phyloP scores from a whole-genome alignment of 2,329 filamentous ascomycete genomes.

The Plectosphaerella cucumerina region DNA sequence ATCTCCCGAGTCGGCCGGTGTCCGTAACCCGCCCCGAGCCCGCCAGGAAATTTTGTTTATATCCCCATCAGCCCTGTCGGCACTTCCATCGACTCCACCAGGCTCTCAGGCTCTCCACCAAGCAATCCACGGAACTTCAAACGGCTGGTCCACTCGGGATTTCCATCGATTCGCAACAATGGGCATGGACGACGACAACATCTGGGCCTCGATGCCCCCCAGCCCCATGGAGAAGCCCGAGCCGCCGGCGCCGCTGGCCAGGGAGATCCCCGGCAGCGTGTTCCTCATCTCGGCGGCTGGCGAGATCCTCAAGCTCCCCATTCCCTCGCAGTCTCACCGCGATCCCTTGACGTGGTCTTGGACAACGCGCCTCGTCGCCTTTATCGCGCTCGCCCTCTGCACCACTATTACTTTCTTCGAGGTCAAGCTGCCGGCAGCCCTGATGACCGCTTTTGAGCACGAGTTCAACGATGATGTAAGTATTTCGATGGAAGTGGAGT shows the following conservation, averaged over 20 bases:
- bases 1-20: too few species aligned
- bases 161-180: neutral
- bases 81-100: too few species aligned
- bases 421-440: constrained; percentile 15
- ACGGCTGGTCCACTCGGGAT: neutral
- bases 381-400: constrained; percentile 14
- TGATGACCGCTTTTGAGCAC: constrained; percentile 14
- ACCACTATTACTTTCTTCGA: constrained; percentile 15
- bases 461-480: constrained; percentile 17
- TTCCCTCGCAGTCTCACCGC: constrained; percentile 21
- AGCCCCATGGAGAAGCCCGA: constrained; percentile 1
- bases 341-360: constrained; percentile 24
- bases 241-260: neutral
- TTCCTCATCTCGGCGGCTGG: constrained; percentile 27
- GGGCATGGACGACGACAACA: neutral
- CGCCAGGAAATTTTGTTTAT: too few species aligned
- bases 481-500: neutral
- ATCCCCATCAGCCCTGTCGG: too few species aligned
- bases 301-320: constrained; percentile 22
- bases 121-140: too few species aligned
- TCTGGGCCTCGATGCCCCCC: neutral
- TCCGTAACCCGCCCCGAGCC: too few species aligned
- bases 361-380: constrained; percentile 12
- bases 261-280: constrained; percentile 19
- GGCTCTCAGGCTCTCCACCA: too few species aligned